Percentiles rank a stretch among this genome's conserved stretches.
These are phyloP conservation scores for Sporopachydermia lactativora DNA, from an alignment of 805 yeast species.

Conservation along the genomic window DNA sequence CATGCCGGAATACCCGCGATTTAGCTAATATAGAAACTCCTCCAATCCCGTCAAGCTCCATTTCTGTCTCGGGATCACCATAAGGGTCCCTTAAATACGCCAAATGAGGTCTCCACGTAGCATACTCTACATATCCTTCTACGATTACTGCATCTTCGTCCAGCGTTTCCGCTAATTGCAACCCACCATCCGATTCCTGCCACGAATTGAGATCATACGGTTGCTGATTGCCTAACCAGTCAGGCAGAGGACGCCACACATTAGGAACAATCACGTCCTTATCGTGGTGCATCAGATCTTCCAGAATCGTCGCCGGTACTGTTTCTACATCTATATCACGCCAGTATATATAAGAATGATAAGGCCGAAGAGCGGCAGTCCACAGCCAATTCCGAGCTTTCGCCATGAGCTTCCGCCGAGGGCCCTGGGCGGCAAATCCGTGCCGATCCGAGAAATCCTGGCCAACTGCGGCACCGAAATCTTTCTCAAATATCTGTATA, in stretches of 20 bases:
- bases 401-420: constrained; percentile 78
- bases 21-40: constrained; percentile 70
- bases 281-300: constrained; percentile 77
- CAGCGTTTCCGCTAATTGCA: constrained; percentile 50
- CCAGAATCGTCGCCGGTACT: constrained; percentile 59
- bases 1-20: constrained; percentile 56
- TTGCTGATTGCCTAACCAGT: constrained; percentile 74
- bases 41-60: constrained; percentile 75
- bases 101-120: constrained; percentile 81
- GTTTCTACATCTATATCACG: constrained; percentile 85
- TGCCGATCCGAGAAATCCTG: constrained; percentile 76
- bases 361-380: constrained; percentile 66
- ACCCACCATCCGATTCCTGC: constrained; percentile 76
- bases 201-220: constrained; percentile 78
- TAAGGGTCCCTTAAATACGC: constrained; percentile 75
- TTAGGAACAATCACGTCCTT: constrained; percentile 81
- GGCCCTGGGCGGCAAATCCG: constrained; percentile 84
- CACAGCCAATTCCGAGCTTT: constrained; percentile 78
- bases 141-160: constrained; percentile 79
- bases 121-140: constrained; percentile 87
- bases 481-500: constrained; percentile 69
- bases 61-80: constrained; percentile 73
- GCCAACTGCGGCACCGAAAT: constrained; percentile 73
- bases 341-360: constrained; percentile 86
- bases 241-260: constrained; percentile 84